phyloP scores from a whole-genome alignment of 2,329 filamentous ascomycete genomes.

The Leptographium procerum region DNA sequence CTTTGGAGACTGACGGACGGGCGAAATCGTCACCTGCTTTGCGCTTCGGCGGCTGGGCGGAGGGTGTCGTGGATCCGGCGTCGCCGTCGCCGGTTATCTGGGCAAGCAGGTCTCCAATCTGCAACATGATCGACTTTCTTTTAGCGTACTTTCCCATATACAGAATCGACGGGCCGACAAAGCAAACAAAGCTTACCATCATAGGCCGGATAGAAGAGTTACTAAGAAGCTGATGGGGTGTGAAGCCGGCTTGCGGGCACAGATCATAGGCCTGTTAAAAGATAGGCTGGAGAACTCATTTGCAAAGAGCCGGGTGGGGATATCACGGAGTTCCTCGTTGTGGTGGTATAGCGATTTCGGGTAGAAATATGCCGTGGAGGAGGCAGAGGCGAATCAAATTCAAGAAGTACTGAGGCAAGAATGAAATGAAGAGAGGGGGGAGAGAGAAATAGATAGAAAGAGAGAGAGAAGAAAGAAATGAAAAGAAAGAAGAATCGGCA shows the following conservation, averaged over 20 bases:
- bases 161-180: not conserved
- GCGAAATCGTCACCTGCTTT: conserved; percentile 42
- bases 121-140: not conserved
- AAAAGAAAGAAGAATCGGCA: not conserved
- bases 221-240: no score
- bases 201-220: not conserved
- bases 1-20: conserved; percentile 28
- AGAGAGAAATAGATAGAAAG: not conserved
- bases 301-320: not conserved
- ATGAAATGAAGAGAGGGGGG: no score
- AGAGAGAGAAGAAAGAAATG: not conserved
- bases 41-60: conserved; percentile 34
- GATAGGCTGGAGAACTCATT: not conserved
- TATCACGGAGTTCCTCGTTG: not conserved
- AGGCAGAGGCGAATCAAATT: not conserved
- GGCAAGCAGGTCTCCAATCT: conserved; percentile 49
- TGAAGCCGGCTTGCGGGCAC: not conserved
- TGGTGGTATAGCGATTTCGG: not conserved
- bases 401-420: no score
- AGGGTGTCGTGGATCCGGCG: conserved; percentile 23
- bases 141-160: not conserved
- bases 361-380: not conserved
- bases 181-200: not conserved
- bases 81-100: conserved; percentile 47
- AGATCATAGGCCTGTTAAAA: not conserved